Conservation (phyloP, 768 basidiomycete species). For the Hysterangium stoloniferum region DNA sequence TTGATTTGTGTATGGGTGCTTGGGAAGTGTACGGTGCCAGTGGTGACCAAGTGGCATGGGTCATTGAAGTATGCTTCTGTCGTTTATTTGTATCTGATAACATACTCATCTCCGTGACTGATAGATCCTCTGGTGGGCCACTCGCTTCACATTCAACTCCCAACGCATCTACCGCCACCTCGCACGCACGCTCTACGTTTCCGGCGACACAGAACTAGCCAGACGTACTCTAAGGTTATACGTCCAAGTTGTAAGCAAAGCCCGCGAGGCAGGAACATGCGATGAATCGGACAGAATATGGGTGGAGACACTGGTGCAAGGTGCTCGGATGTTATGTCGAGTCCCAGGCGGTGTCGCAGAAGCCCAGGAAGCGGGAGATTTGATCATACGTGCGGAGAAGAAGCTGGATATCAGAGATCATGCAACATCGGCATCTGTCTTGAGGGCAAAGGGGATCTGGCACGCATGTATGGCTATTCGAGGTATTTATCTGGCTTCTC, state of each 20-base stretch:
- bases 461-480: slow-evolving; percentile 58
- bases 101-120: not conserved
- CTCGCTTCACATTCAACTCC: slow-evolving; percentile 89
- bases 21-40: slow-evolving; percentile 71
- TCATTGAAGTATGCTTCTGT: slow-evolving; percentile 58
- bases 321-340: slow-evolving; percentile 69
- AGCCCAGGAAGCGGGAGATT: slow-evolving; percentile 49
- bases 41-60: slow-evolving; percentile 63
- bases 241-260: slow-evolving; percentile 76
- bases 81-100: not conserved
- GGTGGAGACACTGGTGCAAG: slow-evolving; percentile 72
- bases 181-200: slow-evolving; percentile 59
- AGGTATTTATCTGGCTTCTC: slow-evolving; percentile 36
- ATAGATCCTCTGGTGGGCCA: slow-evolving; percentile 90
- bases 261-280: slow-evolving; percentile 52
- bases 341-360: slow-evolving; percentile 47
- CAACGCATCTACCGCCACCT: slow-evolving; percentile 81
- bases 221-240: slow-evolving; percentile 76
- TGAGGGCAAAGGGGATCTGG: slow-evolving; percentile 68
- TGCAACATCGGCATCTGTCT: slow-evolving; percentile 41
- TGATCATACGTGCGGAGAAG: slow-evolving; percentile 53
- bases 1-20: slow-evolving; percentile 68
- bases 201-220: slow-evolving; percentile 54
- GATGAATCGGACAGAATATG: slow-evolving; percentile 63
- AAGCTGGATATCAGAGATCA: slow-evolving; percentile 36